These are phyloP conservation scores for Rubroboletus satanas DNA, from an alignment of 768 basidiomycete species.

Conservation along the genomic window DNA sequence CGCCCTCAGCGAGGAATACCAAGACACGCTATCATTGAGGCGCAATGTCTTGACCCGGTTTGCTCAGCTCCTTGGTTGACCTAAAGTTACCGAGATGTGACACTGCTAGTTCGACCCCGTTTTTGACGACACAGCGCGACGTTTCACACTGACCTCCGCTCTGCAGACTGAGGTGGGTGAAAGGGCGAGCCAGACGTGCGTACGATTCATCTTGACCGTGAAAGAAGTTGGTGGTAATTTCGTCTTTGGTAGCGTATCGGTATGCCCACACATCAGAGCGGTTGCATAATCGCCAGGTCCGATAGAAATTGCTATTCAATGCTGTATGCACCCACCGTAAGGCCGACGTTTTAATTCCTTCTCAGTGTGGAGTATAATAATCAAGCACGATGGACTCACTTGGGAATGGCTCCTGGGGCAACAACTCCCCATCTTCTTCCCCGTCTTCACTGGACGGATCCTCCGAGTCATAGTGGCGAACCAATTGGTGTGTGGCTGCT, in stretches of 20 bases:
- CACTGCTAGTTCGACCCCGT: conserved; percentile 2
- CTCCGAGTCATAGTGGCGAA: background rate
- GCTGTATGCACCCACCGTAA: conserved; percentile 7
- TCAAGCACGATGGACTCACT: conserved; percentile 17
- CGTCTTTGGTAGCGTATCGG: conserved; percentile 32
- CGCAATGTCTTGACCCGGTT: background rate
- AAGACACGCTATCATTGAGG: background rate
- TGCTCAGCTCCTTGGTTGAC: background rate
- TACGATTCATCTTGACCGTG: conserved; percentile 15
- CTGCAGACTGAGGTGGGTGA: background rate
- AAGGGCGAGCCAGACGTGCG: background rate
- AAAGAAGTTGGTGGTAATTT: conserved; percentile 27
- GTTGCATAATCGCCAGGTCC: background rate
- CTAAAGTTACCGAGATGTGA: background rate
- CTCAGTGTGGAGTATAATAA: conserved; percentile 1
- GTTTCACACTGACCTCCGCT: conserved; percentile 1
- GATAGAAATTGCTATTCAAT: conserved; percentile 21
- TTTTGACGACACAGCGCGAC: conserved; percentile 7
- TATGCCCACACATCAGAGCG: conserved; percentile 23
- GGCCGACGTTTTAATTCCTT: background rate
- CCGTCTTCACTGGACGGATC: conserved; percentile 14
- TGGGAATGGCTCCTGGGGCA: conserved; percentile 20
- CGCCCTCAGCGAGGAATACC: background rate
- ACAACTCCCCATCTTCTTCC: conserved; percentile 14
- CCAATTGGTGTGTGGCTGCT: background rate